Evolutionary conservation across 2,329 filamentous ascomycete genomes (phyloP).

Genomic region (Fragosphaeria purpurea): DNA sequence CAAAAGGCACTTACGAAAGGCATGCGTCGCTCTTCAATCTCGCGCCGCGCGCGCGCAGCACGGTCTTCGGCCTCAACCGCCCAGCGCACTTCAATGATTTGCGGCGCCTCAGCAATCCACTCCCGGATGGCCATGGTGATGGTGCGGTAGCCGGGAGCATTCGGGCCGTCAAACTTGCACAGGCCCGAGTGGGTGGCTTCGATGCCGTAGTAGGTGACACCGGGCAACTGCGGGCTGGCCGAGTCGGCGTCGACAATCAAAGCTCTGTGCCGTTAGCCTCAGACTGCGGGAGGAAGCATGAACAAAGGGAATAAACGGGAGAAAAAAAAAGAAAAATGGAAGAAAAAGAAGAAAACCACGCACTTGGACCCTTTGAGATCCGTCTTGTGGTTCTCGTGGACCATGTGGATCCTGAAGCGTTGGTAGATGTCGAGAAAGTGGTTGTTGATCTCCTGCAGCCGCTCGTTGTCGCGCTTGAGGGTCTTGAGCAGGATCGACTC

Average conservation of each 20-base stretch:
- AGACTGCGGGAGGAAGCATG: too few species aligned
- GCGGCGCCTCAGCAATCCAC: conserved; percentile 44
- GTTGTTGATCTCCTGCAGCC: conserved; percentile 61
- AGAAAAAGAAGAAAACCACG: conserved; percentile 9
- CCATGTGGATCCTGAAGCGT: conserved; percentile 65
- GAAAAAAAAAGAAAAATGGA: not conserved
- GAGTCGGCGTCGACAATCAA: conserved; percentile 62
- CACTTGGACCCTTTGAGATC: conserved; percentile 53
- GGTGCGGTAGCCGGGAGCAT: conserved; percentile 53
- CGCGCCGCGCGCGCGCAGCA: conserved; percentile 30
- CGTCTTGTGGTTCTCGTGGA: conserved; percentile 63
- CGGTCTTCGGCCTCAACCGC: conserved; percentile 47
- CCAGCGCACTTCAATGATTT: conserved; percentile 48
- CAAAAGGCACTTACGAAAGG: conserved; percentile 24
- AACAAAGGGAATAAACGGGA: not conserved
- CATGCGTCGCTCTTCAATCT: conserved; percentile 35
- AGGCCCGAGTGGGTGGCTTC: conserved; percentile 62
- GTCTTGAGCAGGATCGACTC: conserved; percentile 60
- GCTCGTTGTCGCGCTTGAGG: conserved; percentile 65
- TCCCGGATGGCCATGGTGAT: conserved; percentile 38
- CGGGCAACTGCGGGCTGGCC: conserved; percentile 58
- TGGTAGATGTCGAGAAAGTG: conserved; percentile 63
- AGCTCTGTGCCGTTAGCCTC: conserved; percentile 22
- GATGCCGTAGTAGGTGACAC: conserved; percentile 64
- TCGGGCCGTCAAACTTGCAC: conserved; percentile 59